Conservation (phyloP, 805 yeast species). For the Ogataea nonfermentans region DNA sequence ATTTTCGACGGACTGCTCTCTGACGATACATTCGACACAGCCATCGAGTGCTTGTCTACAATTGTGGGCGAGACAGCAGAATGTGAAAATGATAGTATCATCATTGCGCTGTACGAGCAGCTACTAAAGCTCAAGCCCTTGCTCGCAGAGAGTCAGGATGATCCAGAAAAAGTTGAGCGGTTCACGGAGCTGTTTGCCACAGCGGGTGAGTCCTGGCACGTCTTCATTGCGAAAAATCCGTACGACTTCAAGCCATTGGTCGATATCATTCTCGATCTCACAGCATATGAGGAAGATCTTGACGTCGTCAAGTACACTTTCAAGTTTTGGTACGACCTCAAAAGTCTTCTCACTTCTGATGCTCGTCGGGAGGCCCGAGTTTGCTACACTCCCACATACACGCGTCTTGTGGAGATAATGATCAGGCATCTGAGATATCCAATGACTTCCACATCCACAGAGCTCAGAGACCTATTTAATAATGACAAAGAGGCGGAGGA, state of each 20-base stretch:
- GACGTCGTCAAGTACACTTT: conserved; percentile 90
- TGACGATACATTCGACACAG: conserved; percentile 74
- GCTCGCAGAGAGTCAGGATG: conserved; percentile 49
- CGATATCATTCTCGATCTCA: conserved; percentile 64
- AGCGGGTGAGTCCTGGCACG: conserved; percentile 96
- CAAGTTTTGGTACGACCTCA: conserved; percentile 84
- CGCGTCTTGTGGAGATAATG: conserved; percentile 57
- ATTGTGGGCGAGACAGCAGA: conserved; percentile 82
- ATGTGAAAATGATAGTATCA: conserved; percentile 50
- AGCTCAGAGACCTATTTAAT: conserved; percentile 50
- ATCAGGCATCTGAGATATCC: conserved; percentile 78
- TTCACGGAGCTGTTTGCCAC: conserved; percentile 79
- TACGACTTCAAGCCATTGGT: conserved; percentile 69
- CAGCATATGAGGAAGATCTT: conserved; percentile 75
- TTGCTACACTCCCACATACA: conserved; percentile 53
- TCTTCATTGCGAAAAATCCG: conserved; percentile 73
- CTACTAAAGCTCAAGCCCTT: conserved; percentile 59
- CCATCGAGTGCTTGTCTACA: conserved; percentile 83
- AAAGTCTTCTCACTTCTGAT: conserved; percentile 64
- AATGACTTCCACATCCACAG: conserved; percentile 34
- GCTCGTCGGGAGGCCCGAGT: conserved; percentile 52
- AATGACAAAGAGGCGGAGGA: conserved; percentile 82
- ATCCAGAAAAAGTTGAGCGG: conserved; percentile 64
- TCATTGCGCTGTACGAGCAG: conserved; percentile 66
- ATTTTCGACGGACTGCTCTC: conserved; percentile 59